phyloP scores from a whole-genome alignment of 2,329 filamentous ascomycete species.

The Cyphellophora attinorum region DNA sequence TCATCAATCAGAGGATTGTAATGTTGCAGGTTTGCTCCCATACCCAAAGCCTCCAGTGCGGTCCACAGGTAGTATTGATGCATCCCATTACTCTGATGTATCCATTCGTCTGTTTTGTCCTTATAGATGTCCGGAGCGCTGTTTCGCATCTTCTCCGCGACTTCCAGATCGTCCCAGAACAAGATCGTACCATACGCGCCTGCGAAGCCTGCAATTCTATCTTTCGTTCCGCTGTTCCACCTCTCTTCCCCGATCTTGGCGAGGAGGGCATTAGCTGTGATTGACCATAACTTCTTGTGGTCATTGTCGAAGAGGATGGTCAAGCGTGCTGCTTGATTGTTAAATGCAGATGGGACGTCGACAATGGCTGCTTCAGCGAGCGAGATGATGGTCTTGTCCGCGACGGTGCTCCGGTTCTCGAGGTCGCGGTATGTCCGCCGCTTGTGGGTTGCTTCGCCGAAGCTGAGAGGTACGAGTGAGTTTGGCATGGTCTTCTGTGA shows the following conservation, averaged over 20 bases:
- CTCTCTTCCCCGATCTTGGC: too few relatives aligned
- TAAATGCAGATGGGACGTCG: constrained; percentile 72
- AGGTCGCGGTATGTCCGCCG: too few relatives aligned
- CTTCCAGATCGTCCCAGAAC: constrained; percentile 83
- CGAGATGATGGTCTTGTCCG: too few relatives aligned
- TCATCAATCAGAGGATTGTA: constrained; percentile 80
- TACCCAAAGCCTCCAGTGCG: constrained; percentile 69
- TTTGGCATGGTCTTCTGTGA: too few relatives aligned
- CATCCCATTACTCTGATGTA: constrained; percentile 69
- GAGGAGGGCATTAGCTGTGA: constrained; percentile 48
- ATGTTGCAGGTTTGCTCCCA: constrained; percentile 84
- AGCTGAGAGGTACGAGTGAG: too few relatives aligned
- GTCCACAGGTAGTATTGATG: constrained; percentile 71
- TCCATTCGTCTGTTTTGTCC: constrained; percentile 69
- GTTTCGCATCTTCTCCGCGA: constrained; percentile 52
- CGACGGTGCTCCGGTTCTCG: too few relatives aligned
- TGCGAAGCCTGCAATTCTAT: constrained; percentile 56
- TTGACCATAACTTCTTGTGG: constrained; percentile 80
- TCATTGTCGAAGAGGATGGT: constrained; percentile 70
- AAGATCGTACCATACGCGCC: constrained; percentile 70
- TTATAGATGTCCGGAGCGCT: constrained; percentile 53
- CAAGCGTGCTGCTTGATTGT: constrained; percentile 71
- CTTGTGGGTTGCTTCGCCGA: too few relatives aligned
- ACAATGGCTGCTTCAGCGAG: too few relatives aligned
- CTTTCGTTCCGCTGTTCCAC: too few relatives aligned